A percentile compares a stretch with the other conserved stretches of the same genome.
These are phyloP conservation scores for Triangularia setosa DNA, from an alignment of 2,329 filamentous ascomycete species.

Conservation along the genomic window DNA sequence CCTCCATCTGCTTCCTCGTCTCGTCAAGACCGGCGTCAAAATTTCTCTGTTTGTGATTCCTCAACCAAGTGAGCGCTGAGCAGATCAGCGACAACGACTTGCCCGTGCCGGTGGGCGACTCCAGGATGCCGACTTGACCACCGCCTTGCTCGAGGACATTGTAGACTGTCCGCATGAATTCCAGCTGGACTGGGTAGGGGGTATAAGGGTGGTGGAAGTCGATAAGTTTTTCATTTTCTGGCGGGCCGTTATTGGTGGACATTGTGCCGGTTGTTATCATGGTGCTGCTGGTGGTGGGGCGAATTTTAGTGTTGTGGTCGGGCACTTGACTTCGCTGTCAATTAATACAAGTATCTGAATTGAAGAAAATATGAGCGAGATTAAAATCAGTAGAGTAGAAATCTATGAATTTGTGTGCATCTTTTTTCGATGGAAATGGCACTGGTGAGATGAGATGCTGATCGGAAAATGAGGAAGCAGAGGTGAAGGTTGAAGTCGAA, in stretches of 20 bases:
- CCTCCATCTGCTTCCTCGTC: constrained; percentile 45
- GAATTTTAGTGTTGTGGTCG: neutral
- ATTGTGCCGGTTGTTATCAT: neutral
- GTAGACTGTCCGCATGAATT: constrained; percentile 85
- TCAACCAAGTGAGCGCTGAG: constrained; percentile 84
- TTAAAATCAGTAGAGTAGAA: neutral
- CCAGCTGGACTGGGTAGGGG: constrained; percentile 80
- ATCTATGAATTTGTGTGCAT: neutral
- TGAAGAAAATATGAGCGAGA: neutral
- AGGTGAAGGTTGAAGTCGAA: neutral
- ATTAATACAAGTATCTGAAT: neutral
- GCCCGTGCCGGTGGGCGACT: constrained; percentile 86
- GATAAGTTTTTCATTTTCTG: constrained; percentile 21
- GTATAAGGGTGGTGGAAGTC: constrained; percentile 84
- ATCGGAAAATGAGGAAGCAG: neutral
- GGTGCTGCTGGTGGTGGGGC: neutral
- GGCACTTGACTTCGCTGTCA: neutral
- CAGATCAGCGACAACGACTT: constrained; percentile 93
- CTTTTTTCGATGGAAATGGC: neutral
- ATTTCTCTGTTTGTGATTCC: constrained; percentile 65
- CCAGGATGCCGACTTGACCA: constrained; percentile 80
- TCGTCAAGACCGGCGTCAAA: constrained; percentile 51
- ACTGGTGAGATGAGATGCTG: neutral
- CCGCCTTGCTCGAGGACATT: constrained; percentile 65
- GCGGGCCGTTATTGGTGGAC: neutral